A percentile compares a stretch with the other conserved stretches of the same genome.
These are phyloP conservation scores for Knufia petricola DNA, from an alignment of 2,329 filamentous ascomycete species.

Conservation along the genomic window DNA sequence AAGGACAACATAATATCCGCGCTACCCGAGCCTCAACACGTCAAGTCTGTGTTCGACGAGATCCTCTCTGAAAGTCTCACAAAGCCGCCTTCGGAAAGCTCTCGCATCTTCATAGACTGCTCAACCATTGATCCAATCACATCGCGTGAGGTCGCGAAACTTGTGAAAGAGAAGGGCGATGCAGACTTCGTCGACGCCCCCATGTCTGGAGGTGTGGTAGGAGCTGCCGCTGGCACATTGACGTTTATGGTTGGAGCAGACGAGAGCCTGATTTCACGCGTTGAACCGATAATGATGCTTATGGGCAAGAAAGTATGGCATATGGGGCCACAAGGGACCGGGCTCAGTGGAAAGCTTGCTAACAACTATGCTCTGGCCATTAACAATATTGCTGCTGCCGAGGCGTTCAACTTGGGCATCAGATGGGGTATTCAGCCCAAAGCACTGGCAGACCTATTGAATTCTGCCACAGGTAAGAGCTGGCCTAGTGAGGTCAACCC, in stretches of 20 bases:
- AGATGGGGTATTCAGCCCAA: constrained; percentile 54
- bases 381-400: constrained; percentile 69
- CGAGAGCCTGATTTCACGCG: constrained; percentile 48
- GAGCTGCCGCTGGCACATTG: constrained; percentile 73
- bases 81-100: constrained; percentile 38
- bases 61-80: constrained; percentile 57
- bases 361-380: constrained; percentile 96
- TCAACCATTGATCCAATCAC: constrained; percentile 91
- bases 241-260: constrained; percentile 90
- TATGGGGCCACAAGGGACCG: constrained; percentile 73
- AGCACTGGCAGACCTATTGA: constrained; percentile 75
- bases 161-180: constrained; percentile 44
- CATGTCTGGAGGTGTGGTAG: constrained; percentile 93
- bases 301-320: constrained; percentile 87
- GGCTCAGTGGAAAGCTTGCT: constrained; percentile 82
- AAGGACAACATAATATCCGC: constrained; percentile 82
- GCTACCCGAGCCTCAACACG: constrained; percentile 79
- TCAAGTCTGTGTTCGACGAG: constrained; percentile 68
- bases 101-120: constrained; percentile 84
- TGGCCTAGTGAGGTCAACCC: constrained; percentile 97
- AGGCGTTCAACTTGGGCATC: constrained; percentile 58
- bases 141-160: constrained; percentile 65
- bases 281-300: constrained; percentile 59
- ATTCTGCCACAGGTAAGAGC: constrained; percentile 85
- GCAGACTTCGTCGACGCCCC: constrained; percentile 83